A percentile compares a stretch with the other conserved stretches of the same genome.
Evolutionary conservation across 768 basidiomycete genomes (phyloP).

Genomic region (Tylopilus sp.): DNA sequence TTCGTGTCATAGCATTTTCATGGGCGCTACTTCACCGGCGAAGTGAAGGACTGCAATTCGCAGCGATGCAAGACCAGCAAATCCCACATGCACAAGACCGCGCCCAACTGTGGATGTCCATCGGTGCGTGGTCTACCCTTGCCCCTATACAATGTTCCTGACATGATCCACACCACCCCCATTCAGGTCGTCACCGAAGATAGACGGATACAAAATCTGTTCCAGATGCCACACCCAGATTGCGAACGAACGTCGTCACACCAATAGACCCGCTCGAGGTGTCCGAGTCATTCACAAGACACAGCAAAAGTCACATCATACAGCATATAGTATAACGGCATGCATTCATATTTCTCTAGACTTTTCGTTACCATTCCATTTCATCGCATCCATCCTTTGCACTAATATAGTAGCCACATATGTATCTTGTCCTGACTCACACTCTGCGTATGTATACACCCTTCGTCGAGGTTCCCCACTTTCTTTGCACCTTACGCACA

Average conservation of each 20-base stretch:
- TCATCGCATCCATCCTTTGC: not conserved
- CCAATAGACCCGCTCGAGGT: constrained; percentile 6
- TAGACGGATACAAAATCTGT: constrained; percentile 35
- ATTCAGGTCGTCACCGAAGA: constrained; percentile 33
- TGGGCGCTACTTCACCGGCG: constrained; percentile 36
- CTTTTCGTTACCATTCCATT: constrained; percentile 5
- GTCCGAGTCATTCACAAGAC: not conserved
- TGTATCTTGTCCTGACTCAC: constrained; percentile 7
- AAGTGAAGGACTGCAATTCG: constrained; percentile 30
- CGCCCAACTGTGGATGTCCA: constrained; percentile 31
- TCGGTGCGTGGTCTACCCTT: constrained; percentile 20
- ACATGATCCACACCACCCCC: not conserved
- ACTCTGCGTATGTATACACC: constrained; percentile 14
- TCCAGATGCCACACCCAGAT: constrained; percentile 33
- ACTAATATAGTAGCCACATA: constrained; percentile 16
- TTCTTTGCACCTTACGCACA: not conserved
- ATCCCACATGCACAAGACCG: constrained; percentile 34
- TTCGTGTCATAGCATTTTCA: constrained; percentile 31
- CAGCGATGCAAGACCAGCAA: constrained; percentile 33
- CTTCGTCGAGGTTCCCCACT: not conserved
- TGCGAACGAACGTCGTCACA: constrained; percentile 22
- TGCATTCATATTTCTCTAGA: constrained; percentile 12
- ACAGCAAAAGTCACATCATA: not conserved
- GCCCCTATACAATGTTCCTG: constrained; percentile 10
- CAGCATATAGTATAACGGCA: not conserved